These are phyloP conservation scores for Pouteria glomerata DNA, from an alignment of 148 eudicot genomes.

Conservation along the genomic window DNA sequence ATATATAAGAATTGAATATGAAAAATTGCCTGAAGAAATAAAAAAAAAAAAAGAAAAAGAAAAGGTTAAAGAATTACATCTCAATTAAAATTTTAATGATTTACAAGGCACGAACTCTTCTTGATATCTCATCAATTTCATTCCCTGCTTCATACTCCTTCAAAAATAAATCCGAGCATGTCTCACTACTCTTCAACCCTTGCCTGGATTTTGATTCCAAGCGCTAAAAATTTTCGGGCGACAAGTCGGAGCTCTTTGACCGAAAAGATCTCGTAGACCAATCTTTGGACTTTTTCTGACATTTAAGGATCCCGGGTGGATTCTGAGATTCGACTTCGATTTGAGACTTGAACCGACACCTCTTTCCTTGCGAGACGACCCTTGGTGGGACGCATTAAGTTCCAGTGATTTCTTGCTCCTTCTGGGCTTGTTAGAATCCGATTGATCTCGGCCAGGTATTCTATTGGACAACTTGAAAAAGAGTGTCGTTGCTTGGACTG, in stretches of 20 bases:
- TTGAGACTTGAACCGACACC: background rate
- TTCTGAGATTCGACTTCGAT: constrained; percentile 6
- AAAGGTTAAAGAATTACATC: too few relatives aligned
- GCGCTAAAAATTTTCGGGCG: background rate
- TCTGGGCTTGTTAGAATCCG: too few relatives aligned
- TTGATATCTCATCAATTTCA: too few relatives aligned
- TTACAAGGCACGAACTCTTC: too few relatives aligned
- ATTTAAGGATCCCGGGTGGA: constrained; percentile 7
- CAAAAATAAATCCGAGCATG: background rate
- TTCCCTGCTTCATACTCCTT: background rate
- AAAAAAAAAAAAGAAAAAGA: too few relatives aligned
- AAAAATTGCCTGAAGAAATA: too few relatives aligned
- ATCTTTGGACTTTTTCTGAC: constrained; percentile 39
- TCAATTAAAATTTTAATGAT: too few relatives aligned
- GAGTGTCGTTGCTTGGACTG: constrained; percentile 26
- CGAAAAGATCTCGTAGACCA: constrained; percentile 3
- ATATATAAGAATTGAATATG: too few relatives aligned
- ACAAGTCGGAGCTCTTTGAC: constrained; percentile 4
- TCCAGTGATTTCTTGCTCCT: constrained; percentile 7
- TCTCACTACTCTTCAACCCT: background rate
- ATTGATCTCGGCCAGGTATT: constrained; percentile 14
- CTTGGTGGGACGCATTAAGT: constrained; percentile 8
- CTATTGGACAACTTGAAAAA: constrained; percentile 13
- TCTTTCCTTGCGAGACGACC: too few relatives aligned
- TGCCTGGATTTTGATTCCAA: constrained; percentile 11